These are phyloP conservation scores for Astrephomene gubernaculifera DNA, from an alignment of 139 green algal genomes.

Conservation along the genomic window DNA sequence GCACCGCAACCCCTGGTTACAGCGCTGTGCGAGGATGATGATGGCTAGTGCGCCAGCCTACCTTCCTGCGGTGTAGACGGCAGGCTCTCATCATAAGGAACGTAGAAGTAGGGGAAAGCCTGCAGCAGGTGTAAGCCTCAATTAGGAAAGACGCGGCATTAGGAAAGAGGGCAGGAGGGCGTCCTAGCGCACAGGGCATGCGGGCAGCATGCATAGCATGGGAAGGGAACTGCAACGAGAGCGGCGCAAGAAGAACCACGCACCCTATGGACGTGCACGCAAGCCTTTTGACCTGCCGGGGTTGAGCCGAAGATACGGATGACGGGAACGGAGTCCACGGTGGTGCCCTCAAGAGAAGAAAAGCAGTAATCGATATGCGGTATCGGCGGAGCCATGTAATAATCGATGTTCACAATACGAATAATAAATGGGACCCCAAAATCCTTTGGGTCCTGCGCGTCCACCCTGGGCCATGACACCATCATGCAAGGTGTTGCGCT, in stretches of 20 bases:
- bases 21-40: too few species aligned
- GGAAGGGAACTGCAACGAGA: background rate
- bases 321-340: constrained; percentile 85
- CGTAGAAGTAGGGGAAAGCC: constrained; percentile 96
- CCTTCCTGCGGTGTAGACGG: constrained; percentile 74
- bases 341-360: constrained; percentile 68
- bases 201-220: background rate
- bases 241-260: background rate
- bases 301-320: constrained; percentile 94
- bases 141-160: too few species aligned
- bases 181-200: too few species aligned
- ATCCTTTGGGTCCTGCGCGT: background rate
- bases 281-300: constrained; percentile 86
- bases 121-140: too few species aligned
- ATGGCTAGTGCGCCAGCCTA: too few species aligned
- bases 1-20: too few species aligned
- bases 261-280: constrained; percentile 93
- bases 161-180: too few species aligned
- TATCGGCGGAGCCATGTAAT: constrained; percentile 87
- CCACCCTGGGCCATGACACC: background rate
- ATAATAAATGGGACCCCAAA: constrained; percentile 52
- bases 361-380: constrained; percentile 82
- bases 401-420: constrained; percentile 87
- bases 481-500: too few species aligned
- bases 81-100: constrained; percentile 86